A percentile compares a stretch with the other conserved stretches of the same genome.
phyloP scores from a whole-genome alignment of 2,329 filamentous ascomycete genomes.

The Penicillium sp. region DNA sequence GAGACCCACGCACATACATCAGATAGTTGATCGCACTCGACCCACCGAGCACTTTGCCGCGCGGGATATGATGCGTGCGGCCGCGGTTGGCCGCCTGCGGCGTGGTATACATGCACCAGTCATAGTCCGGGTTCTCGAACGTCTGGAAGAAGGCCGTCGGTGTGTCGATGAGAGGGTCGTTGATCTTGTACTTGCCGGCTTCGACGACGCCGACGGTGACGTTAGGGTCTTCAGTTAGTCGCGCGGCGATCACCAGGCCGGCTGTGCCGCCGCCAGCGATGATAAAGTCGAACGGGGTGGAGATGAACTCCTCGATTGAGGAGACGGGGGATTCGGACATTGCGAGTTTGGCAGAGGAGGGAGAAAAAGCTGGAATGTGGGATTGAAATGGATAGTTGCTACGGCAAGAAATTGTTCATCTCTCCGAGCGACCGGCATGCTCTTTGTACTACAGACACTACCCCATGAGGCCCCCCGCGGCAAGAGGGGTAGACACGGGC shows the following conservation, averaged over 20 bases:
- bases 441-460: too few species aligned
- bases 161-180: constrained; percentile 34
- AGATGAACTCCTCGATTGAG: constrained; percentile 14
- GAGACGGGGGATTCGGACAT: not conserved
- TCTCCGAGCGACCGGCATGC: too few species aligned
- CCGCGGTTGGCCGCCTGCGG: constrained; percentile 30
- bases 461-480: too few species aligned
- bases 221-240: constrained; percentile 49
- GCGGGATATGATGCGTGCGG: constrained; percentile 30
- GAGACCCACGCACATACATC: constrained; percentile 48
- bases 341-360: not conserved
- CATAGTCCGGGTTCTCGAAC: constrained; percentile 40
- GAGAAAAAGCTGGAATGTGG: too few species aligned
- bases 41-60: constrained; percentile 41
- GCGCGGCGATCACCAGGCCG: constrained; percentile 49
- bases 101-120: constrained; percentile 39
- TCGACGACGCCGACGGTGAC: constrained; percentile 52
- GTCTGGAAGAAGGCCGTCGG: constrained; percentile 30
- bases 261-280: constrained; percentile 61
- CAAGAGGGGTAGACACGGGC: too few species aligned
- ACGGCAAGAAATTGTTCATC: too few species aligned
- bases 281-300: constrained; percentile 35
- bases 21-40: constrained; percentile 43
- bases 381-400: too few species aligned
- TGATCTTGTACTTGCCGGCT: constrained; percentile 44